A percentile compares a stretch with the other conserved stretches of the same genome.
These are phyloP conservation scores for Aphanomyces invadans DNA, from an alignment of 352 stramenopile genomes.

Conservation along the genomic window DNA sequence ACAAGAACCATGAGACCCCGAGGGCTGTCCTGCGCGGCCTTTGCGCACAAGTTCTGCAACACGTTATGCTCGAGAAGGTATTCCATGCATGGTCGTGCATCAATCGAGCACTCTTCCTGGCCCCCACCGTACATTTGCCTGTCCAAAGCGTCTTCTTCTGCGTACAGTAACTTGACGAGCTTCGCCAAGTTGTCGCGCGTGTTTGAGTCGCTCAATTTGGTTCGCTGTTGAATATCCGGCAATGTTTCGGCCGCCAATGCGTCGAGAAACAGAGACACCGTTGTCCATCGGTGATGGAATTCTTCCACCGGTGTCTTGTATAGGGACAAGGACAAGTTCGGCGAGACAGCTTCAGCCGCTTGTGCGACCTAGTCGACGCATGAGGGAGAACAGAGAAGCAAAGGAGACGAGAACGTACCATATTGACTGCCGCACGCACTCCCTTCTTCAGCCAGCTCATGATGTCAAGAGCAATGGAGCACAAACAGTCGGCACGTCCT, in stretches of 20 bases:
- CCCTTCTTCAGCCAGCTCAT: slow-evolving; percentile 75
- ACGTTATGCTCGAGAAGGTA: slow-evolving; percentile 81
- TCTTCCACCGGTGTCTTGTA: slow-evolving; percentile 78
- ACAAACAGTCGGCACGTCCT: no score
- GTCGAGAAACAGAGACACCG: slow-evolving; percentile 67
- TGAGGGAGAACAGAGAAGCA: not conserved
- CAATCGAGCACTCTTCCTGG: slow-evolving; percentile 25
- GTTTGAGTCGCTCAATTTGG: slow-evolving; percentile 65
- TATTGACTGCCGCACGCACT: slow-evolving; percentile 63
- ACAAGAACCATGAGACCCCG: slow-evolving; percentile 79
- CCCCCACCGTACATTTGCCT: slow-evolving; percentile 54
- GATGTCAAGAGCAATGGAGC: not conserved
- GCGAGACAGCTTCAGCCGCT: slow-evolving; percentile 66
- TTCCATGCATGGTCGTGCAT: slow-evolving; percentile 38
- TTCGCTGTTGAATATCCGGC: slow-evolving; percentile 60
- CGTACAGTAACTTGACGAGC: slow-evolving; percentile 80
- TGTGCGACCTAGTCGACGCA: slow-evolving; percentile 38
- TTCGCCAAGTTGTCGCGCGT: slow-evolving; percentile 77
- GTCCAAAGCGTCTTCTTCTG: slow-evolving; percentile 71
- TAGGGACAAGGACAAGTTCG: slow-evolving; percentile 36
- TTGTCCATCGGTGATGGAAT: slow-evolving; percentile 80
- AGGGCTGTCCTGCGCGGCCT: slow-evolving; percentile 54
- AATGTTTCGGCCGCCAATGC: slow-evolving; percentile 56
- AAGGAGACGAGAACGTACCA: slow-evolving; percentile 42
- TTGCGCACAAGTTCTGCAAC: slow-evolving; percentile 69